Conservation (phyloP, 225 moss, liverwort and hornwort genomes). For the Neckera pumila region DNA sequence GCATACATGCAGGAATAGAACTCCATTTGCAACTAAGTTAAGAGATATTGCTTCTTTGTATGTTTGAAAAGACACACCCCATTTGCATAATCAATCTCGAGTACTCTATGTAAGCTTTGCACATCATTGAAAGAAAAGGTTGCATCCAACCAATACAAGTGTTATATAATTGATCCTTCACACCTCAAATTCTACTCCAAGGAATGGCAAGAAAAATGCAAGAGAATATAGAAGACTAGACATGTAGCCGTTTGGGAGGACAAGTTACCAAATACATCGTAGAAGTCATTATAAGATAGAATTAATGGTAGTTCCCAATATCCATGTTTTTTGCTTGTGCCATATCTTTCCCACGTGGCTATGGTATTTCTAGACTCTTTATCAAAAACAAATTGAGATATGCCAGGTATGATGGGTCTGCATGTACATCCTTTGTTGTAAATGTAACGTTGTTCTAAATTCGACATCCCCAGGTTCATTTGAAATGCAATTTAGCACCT, state of each 20-base stretch:
- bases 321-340: rapidly evolving
- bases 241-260: rapidly evolving
- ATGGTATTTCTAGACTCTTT: background rate
- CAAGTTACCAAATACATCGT: background rate
- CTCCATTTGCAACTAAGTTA: rapidly evolving
- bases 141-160: rapidly evolving
- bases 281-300: background rate
- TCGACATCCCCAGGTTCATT: too few relatives aligned
- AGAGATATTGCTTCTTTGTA: rapidly evolving
- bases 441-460: background rate
- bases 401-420: rapidly evolving
- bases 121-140: background rate
- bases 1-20: background rate
- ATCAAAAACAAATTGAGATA: background rate
- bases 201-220: rapidly evolving
- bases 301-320: rapidly evolving
- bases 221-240: background rate
- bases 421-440: too few relatives aligned
- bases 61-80: rapidly evolving
- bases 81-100: background rate
- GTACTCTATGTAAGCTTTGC: background rate
- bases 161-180: background rate
- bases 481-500: too few relatives aligned
- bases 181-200: background rate
- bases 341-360: rapidly evolving